Percentiles rank a stretch among this genome's conserved stretches.
These are phyloP conservation scores for Sporothrix mexicana DNA, from an alignment of 2,329 filamentous ascomycete genomes.

Conservation along the genomic window DNA sequence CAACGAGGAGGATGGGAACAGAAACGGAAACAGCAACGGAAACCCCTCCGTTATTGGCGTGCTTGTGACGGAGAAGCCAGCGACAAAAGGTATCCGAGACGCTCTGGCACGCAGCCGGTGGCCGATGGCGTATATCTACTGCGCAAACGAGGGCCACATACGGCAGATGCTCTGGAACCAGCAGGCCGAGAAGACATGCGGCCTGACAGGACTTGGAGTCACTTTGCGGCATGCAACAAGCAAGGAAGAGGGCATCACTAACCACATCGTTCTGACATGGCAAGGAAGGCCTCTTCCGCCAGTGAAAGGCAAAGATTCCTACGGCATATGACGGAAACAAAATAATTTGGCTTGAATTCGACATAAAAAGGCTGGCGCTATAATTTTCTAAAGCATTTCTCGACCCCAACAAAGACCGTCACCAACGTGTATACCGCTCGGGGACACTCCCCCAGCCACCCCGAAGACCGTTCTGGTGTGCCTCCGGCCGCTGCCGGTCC, in stretches of 20 bases:
- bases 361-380: conserved; percentile 26
- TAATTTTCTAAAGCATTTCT: background rate
- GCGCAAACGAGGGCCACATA: conserved; percentile 62
- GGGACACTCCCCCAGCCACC: background rate
- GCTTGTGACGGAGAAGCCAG: conserved; percentile 69
- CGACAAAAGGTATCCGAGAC: conserved; percentile 79
- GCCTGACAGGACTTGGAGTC: conserved; percentile 65
- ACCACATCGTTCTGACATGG: conserved; percentile 58
- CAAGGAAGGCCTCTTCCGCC: conserved; percentile 51
- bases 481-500: conserved; percentile 5
- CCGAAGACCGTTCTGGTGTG: background rate
- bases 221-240: conserved; percentile 49
- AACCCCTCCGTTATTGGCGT: conserved; percentile 67
- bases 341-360: background rate
- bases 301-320: background rate
- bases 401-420: background rate
- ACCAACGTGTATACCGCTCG: background rate
- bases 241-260: conserved; percentile 36
- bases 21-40: background rate
- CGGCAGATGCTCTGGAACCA: conserved; percentile 76
- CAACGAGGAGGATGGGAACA: background rate
- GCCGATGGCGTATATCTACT: conserved; percentile 74
- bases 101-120: conserved; percentile 69
- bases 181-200: conserved; percentile 66
- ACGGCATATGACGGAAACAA: background rate